These are phyloP conservation scores for Fusarium burgessii DNA, from an alignment of 2,329 filamentous ascomycete genomes.

Conservation along the genomic window DNA sequence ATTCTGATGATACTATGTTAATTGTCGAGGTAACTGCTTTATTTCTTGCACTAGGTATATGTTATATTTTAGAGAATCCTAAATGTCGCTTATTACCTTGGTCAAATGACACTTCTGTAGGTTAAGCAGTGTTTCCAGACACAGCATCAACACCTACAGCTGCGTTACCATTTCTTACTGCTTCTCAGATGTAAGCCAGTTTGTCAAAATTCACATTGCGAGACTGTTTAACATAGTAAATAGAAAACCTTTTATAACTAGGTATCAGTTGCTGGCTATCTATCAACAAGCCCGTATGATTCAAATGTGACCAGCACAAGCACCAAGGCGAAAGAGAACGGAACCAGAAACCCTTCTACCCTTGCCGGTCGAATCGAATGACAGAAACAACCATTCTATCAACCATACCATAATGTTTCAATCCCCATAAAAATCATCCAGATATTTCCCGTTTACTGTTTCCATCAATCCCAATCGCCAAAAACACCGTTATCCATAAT, in stretches of 20 bases:
- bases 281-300: conserved; percentile 29
- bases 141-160: background rate
- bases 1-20: too few relatives aligned
- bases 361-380: conserved; percentile 22
- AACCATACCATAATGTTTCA: conserved; percentile 14
- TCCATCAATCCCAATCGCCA: conserved; percentile 35
- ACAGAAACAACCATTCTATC: conserved; percentile 13
- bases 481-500: conserved; percentile 39
- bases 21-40: background rate
- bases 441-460: conserved; percentile 29
- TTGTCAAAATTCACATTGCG: background rate
- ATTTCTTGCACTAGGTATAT: too few relatives aligned
- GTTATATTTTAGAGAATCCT: too few relatives aligned
- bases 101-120: too few relatives aligned
- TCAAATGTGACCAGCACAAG: conserved; percentile 43
- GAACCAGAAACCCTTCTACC: conserved; percentile 13
- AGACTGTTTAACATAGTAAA: background rate
- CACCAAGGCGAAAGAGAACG: conserved; percentile 8
- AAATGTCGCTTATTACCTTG: background rate
- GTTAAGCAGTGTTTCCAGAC: background rate
- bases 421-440: conserved; percentile 23
- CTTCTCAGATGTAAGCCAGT: background rate
- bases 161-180: background rate
- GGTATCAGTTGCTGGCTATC: conserved; percentile 25
- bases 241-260: background rate